Percentiles rank a stretch among this genome's conserved stretches.
Conservation (phyloP, 2,329 filamentous ascomycete species). For the Leptosphaerulina australis region DNA sequence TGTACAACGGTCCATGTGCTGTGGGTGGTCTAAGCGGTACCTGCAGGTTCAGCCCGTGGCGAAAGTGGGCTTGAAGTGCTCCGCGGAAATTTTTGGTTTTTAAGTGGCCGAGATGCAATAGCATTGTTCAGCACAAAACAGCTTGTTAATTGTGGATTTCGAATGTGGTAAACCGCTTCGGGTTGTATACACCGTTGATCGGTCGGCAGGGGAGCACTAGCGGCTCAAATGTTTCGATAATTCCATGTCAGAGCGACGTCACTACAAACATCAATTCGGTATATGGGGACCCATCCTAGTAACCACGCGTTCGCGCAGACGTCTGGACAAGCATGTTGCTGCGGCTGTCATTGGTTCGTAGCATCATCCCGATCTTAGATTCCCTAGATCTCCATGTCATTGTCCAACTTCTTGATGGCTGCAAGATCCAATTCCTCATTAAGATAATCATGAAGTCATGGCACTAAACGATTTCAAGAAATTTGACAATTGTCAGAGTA, state of each 20-base stretch:
- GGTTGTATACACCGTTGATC: conserved; percentile 1
- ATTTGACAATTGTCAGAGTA: conserved; percentile 20
- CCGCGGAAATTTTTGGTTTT: conserved; percentile 12
- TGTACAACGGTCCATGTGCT: not conserved
- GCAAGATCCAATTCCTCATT: conserved; percentile 32
- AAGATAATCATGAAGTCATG: conserved; percentile 47
- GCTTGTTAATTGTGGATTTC: not conserved
- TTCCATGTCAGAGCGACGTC: conserved; percentile 45
- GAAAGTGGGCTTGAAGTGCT: not conserved
- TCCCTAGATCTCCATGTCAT: conserved; percentile 25
- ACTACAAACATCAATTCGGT: conserved; percentile 27
- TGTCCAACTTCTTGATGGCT: conserved; percentile 27
- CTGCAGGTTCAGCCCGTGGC: conserved; percentile 7
- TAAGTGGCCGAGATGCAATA: conserved; percentile 6
- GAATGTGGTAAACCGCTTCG: not conserved
- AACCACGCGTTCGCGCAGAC: conserved; percentile 28
- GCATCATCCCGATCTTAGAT: conserved; percentile 14
- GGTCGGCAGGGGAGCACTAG: conserved; percentile 22
- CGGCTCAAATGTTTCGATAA: conserved; percentile 25
- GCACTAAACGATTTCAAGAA: conserved; percentile 14
- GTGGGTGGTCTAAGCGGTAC: conserved; percentile 8
- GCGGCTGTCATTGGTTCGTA: conserved; percentile 23
- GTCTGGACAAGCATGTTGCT: not conserved
- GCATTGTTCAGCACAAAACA: not conserved
- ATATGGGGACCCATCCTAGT: conserved; percentile 19